Evolutionary conservation across 345 rosid genomes (phyloP).

Genomic region (Tarenaya hassleriana): DNA sequence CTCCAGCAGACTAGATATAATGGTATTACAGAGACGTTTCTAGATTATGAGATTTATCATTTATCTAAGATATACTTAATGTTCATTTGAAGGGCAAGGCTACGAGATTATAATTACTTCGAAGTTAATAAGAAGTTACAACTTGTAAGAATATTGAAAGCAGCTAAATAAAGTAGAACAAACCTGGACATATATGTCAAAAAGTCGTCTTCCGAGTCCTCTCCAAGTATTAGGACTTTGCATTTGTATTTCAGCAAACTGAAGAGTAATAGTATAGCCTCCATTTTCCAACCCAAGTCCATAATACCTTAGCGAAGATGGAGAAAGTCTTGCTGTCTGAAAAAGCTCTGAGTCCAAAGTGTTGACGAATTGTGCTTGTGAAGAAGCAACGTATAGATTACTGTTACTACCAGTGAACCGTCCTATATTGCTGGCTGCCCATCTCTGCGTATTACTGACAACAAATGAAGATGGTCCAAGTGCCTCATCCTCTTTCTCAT

Average conservation of each 20-base stretch:
- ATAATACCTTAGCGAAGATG: conserved; percentile 35
- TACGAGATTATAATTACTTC: no score
- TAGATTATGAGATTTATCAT: no score
- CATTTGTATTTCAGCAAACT: conserved; percentile 41
- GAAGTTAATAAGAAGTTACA: neutral
- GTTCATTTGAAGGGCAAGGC: no score
- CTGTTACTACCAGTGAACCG: conserved; percentile 25
- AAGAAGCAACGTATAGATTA: conserved; percentile 19
- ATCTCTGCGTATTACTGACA: conserved; percentile 35
- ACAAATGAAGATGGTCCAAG: conserved; percentile 58
- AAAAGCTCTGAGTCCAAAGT: conserved; percentile 38
- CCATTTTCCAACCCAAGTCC: conserved; percentile 34
- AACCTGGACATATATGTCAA: conserved; percentile 49
- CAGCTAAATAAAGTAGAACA: conserved; percentile 3
- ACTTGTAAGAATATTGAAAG: neutral
- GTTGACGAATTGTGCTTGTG: conserved; percentile 26
- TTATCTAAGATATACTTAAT: no score
- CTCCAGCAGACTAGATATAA: no score
- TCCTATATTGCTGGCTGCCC: conserved; percentile 56
- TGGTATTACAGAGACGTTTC: no score
- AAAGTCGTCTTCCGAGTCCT: conserved; percentile 41
- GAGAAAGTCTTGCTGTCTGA: conserved; percentile 34
- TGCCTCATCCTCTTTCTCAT: conserved; percentile 40
- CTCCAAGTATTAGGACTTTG: conserved; percentile 30
- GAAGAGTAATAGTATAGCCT: conserved; percentile 29